Conservation (phyloP, 2,329 filamentous ascomycete genomes). For the Rasamsonia emersonii region DNA sequence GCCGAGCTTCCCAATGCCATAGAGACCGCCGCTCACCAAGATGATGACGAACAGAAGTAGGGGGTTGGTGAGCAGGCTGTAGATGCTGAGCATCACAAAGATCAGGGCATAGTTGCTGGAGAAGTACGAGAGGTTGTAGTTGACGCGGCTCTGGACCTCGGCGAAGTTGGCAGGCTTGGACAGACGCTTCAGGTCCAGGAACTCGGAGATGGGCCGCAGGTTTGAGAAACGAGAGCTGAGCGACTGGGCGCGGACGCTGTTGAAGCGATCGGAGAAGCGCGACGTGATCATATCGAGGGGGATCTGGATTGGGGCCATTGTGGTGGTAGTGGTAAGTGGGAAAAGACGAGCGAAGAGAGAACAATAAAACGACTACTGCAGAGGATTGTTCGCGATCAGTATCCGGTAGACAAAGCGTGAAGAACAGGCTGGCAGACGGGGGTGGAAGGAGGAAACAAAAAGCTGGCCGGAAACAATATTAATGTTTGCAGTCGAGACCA, state of each 20-base stretch:
- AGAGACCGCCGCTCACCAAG: constrained; percentile 78
- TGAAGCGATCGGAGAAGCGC: constrained; percentile 83
- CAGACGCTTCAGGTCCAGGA: constrained; percentile 89
- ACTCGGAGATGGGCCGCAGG: constrained; percentile 82
- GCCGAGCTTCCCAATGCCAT: constrained; percentile 80
- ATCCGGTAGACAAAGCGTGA: too few relatives aligned
- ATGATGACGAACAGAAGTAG: constrained; percentile 86
- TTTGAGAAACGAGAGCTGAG: constrained; percentile 81
- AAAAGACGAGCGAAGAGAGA: constrained; percentile 2
- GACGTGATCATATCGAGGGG: constrained; percentile 87
- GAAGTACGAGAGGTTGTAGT: constrained; percentile 96
- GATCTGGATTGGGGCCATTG: constrained; percentile 84
- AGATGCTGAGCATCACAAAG: constrained; percentile 92
- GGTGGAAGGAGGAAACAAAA: not conserved
- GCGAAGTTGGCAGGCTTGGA: constrained; percentile 89
- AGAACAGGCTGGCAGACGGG: too few relatives aligned
- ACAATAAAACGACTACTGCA: not conserved
- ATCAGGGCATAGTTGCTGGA: constrained; percentile 96
- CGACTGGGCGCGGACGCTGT: constrained; percentile 69
- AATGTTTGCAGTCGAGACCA: too few relatives aligned
- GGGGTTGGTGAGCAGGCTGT: constrained; percentile 83
- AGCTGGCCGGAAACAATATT: not conserved
- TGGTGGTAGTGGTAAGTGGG: constrained; percentile 11
- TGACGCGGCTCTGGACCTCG: constrained; percentile 84
- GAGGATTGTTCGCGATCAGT: too few relatives aligned